Base-by-base conservation (phyloP, 2,329 filamentous ascomycete genomes). In the Aspergillus eucalypticola region DNA sequence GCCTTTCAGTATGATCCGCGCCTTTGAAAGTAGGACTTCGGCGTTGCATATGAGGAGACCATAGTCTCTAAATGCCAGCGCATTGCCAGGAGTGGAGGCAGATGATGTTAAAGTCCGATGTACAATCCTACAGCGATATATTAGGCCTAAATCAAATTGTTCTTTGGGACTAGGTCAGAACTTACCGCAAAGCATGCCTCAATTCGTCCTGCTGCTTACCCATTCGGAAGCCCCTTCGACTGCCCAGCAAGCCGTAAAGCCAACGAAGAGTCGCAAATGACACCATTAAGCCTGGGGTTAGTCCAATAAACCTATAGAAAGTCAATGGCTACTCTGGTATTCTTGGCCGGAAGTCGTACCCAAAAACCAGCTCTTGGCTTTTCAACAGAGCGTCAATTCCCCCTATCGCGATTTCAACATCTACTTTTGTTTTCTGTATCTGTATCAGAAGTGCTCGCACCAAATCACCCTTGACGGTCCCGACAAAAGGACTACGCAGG, bases 371-470 rank as follows among this genome's bases (percentile, higher is more conserved):
- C 73, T 99, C 94, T 73, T 99, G 95, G 71, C 93, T 97, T 79
- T 95, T 96, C 60, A 99, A 83, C 32, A 99, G 84, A 35, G 92
- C 87, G 80, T 99, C 94, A 66, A 99, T 99, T 17, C 95, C 95
- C 61, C 90, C 92, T 79, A 99, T 93, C 13, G 95, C 95, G 62
- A 98, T 88, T 76, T 99, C 95, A 11, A 99, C 88, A 71, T 99
- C 95, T 8, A 99, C 95, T 80, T 99, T 99, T 21, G 95, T 98
- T 83, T 99, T 99, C 72, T 99, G 95, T 39, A 99, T 89, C 73
- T 99, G 95, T 58, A 99, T 98, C 48, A 99, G 82, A 27, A 99
- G 85, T 4, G 94, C 92, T 54, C 94, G 88, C 38, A 98, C 85
- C 27, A 99, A 83, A 69, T 98, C 94, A 10, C 95, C 95, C 29